Evolutionary conservation across 73 alveolate species (phyloP).

Genomic region (Halteria grandinella): DNA sequence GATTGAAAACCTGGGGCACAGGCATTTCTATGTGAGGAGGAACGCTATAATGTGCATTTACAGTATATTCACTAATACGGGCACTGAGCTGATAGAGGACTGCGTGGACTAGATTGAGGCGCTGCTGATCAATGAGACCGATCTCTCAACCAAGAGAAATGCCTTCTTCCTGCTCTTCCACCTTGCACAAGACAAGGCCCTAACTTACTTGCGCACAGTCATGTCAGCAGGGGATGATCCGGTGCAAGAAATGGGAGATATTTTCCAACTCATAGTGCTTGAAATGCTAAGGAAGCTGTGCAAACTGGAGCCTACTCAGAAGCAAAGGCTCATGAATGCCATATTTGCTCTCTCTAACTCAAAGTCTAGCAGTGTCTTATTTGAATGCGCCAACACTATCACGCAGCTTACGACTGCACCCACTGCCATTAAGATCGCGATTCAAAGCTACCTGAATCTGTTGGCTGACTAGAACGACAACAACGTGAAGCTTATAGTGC

Average conservation of each 20-base stretch:
- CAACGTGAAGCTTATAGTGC: conserved; percentile 81
- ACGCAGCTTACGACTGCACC: conserved; percentile 80
- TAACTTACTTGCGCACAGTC: conserved; percentile 64
- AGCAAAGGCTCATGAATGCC: conserved; percentile 76
- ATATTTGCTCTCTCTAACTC: conserved; percentile 77
- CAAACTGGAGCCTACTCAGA: conserved; percentile 80
- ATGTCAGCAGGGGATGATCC: conserved; percentile 61
- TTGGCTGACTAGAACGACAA: conserved; percentile 81
- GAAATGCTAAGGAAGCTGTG: conserved; percentile 85
- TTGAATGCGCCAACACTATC: conserved; percentile 86
- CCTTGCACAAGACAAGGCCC: conserved; percentile 78
- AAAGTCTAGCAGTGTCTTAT: conserved; percentile 79
- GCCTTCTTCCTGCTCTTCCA: conserved; percentile 91
- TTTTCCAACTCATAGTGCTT: conserved; percentile 76
- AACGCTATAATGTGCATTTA: conserved; percentile 95
- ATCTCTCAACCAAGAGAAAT: conserved; percentile 94
- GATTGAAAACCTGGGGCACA: conserved; percentile 89
- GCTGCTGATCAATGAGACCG: conserved; percentile 91
- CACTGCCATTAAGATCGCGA: conserved; percentile 82
- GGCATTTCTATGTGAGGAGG: conserved; percentile 97
- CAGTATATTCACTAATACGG: conserved; percentile 85
- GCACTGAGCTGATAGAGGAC: conserved; percentile 92
- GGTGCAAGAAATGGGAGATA: conserved; percentile 77
- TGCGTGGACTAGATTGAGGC: conserved; percentile 87
- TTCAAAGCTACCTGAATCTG: conserved; percentile 70